Evolutionary conservation across 352 stramenopile species (phyloP), one percentile per base, ranked within the genome.

Genomic region (Phytophthora tentaculata): DNA sequence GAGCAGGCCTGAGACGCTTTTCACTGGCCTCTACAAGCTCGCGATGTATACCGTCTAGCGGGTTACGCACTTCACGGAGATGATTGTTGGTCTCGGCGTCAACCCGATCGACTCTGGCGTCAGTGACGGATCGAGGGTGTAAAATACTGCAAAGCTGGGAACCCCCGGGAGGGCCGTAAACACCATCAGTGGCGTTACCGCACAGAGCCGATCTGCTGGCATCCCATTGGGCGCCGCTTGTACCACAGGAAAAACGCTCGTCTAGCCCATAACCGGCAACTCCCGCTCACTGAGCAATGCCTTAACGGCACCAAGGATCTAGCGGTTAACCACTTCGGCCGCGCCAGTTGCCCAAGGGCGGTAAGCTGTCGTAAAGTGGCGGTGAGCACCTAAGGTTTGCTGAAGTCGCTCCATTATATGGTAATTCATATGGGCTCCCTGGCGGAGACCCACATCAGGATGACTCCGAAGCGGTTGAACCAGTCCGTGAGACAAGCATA

Each of bases 291-390:
- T 69, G 1, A 58, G 17, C 1, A 69, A 6, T 1, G 51, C 19
- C 2, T 51, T 50, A 0, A 56, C 20, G 2, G 5, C 0, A 2
- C 32, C 19, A 0, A 81, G 56, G 5, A 76, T 24, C 19, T 68
- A 50, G 2, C 70, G 55, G 23, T 81, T 81, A 0, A 79, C 62
- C 0, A 72, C 67, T 45, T 82, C 63, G 1, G 78, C 41, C n/a
- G 67, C 77, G 0, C 45, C 73, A 39, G 81, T 81, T 0, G 58
- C 65, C 69, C 10, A 50, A 0, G 56, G 44, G 58, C 29, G 8
- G 12, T 54, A 35, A 2, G 43, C 43, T 8, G 43, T 54, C 6
- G 55, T 62, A 19, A 62, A 54, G 28, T 53, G 41, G 14, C 53
- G 41, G 4, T 47, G 43, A 1, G 55, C 43, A 8, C 43, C 55